Evolutionary conservation across 805 yeast genomes (phyloP).

Genomic region (Blastobotrys attinorum): DNA sequence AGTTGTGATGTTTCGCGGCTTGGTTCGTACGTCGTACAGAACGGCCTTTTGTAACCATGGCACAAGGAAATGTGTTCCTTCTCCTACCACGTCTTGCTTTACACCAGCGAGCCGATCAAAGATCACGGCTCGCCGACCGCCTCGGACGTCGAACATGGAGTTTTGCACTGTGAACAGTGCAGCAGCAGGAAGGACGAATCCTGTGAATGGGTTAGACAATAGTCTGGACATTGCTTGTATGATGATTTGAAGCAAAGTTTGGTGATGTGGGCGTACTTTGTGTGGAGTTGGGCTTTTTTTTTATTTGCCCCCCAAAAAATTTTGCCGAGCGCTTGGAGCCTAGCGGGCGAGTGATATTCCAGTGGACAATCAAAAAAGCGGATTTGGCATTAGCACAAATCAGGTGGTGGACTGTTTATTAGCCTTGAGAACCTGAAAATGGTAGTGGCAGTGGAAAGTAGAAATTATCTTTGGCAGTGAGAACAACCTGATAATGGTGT

Average conservation of each 20-base stretch:
- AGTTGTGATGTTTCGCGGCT: slow-evolving; percentile 84
- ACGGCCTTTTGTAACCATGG: slow-evolving; percentile 96
- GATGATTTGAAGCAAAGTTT: too few relatives aligned
- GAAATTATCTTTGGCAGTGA: too few relatives aligned
- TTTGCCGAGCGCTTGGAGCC: too few relatives aligned
- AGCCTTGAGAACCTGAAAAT: too few relatives aligned
- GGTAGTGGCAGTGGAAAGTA: too few relatives aligned
- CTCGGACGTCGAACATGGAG: slow-evolving; percentile 89
- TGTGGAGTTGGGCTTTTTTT: background rate
- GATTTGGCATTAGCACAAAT: background rate
- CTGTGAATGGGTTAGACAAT: slow-evolving; percentile 11
- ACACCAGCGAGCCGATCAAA: slow-evolving; percentile 91
- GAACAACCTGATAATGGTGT: too few relatives aligned
- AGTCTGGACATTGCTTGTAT: slow-evolving; percentile 11
- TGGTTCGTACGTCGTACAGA: slow-evolving; percentile 87
- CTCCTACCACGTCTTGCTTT: slow-evolving; percentile 80
- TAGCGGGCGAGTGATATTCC: background rate
- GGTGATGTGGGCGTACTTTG: slow-evolving; percentile 1
- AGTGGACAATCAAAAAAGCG: background rate
- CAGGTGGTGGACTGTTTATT: too few relatives aligned
- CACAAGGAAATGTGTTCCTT: slow-evolving; percentile 90
- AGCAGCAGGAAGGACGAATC: slow-evolving; percentile 25
- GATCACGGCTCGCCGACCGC: slow-evolving; percentile 92
- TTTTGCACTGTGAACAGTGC: slow-evolving; percentile 52
- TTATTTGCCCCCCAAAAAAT: background rate